Evolutionary conservation across 2,329 filamentous ascomycete species (phyloP), one percentile per base, ranked within the genome.

Genomic region (Sporothrix brunneoviolacea): DNA sequence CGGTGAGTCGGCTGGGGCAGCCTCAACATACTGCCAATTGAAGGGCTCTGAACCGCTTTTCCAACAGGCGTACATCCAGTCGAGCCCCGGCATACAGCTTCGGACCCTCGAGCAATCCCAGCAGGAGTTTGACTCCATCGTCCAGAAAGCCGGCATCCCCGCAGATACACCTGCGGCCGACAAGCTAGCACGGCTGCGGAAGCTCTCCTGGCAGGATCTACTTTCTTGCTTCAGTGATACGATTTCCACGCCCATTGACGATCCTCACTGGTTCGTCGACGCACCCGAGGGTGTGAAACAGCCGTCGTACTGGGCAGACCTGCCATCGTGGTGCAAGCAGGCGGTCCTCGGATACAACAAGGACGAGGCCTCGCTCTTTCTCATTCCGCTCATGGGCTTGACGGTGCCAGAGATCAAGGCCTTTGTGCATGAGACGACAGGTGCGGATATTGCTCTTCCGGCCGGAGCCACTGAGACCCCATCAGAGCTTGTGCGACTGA

Each of bases 1-100:
- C 53, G 79, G 80, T 0, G 73, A 78, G 53, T 75, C 71, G 8
- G 77, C 79, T 0, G 79, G 80, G 2, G 78, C 65, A 0, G 74
- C 73, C 2, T 66, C 64, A 9, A 70, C 76, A 5, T 35, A 30
- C 39, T 74, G 75, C 46, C 61, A 77, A 5, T 66, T 71, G 18
- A 60, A 71, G 35, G 30, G 24, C 60, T 6, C 5, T 28, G 9
- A 46, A 21, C 72, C 73, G 0, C 60, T 72, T 2, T 77, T 76
- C 59, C 52, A 53, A 9, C 55, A 54, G 9, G 65, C 62, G 24
- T 60, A 68, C 16, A 49, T 67, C 39, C 48, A 45, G 39, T 52
- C 50, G 45, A 10, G 44, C 12, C 50, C 50, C 5, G 10, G 21
- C 15, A 12, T 33, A 5, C 16, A 22, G 13, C 45, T 52, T 13